Conservation (phyloP, 179 eudicot genomes). For the Silene vulgaris region DNA sequence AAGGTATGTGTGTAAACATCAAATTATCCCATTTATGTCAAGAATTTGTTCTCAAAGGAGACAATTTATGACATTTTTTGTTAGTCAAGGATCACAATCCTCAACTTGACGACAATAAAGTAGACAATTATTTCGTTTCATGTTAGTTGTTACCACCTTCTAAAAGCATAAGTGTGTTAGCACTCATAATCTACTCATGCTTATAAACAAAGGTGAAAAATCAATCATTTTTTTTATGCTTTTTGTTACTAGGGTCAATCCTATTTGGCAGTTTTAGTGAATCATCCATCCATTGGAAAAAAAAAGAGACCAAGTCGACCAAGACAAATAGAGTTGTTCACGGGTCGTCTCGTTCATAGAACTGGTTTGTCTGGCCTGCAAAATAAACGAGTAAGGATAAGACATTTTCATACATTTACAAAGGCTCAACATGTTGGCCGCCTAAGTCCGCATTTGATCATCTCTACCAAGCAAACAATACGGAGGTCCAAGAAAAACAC, state of each 20-base stretch:
- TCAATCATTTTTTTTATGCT: conserved; percentile 23
- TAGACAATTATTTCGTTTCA: not conserved
- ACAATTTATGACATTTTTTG: not conserved
- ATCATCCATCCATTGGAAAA: not conserved
- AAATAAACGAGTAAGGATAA: too few species aligned
- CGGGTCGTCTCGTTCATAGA: too few species aligned
- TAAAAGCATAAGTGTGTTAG: not conserved
- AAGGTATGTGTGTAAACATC: not conserved
- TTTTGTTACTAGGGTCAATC: conserved; percentile 25
- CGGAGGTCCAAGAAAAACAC: too few species aligned
- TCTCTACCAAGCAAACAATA: too few species aligned
- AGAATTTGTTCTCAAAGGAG: not conserved
- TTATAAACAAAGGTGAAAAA: not conserved
- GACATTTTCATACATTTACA: too few species aligned
- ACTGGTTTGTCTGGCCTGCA: too few species aligned
- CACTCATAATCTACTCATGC: conserved; percentile 26
- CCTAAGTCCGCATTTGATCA: too few species aligned
- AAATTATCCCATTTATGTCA: conserved; percentile 5
- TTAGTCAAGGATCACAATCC: not conserved
- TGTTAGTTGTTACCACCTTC: not conserved
- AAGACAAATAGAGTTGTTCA: too few species aligned
- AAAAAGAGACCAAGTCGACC: not conserved
- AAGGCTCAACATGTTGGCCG: too few species aligned
- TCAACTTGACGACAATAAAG: not conserved
- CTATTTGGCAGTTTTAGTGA: not conserved